Base-by-base conservation (phyloP, 75 land plant genomes). In the Chamaecyparis obtusa region DNA sequence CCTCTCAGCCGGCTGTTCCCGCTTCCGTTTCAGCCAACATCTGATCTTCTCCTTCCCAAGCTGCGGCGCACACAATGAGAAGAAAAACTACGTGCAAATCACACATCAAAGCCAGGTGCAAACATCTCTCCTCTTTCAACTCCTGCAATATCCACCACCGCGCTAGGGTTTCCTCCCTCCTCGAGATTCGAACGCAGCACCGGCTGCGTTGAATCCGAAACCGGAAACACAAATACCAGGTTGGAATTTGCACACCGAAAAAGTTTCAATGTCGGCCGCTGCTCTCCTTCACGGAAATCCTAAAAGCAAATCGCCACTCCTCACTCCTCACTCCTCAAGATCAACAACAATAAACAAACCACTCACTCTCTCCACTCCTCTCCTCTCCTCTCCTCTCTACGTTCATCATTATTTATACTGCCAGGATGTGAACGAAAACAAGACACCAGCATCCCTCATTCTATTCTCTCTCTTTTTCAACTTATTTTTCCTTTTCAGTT, bases 1-100 rank as follows among this genome's bases (percentile, higher is more conserved):
- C 83, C 83, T 41, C 46, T 81, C 11, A 81, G 83, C 83, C 33
- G 83, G 83, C 83, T 46, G 83, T 46, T 81, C 83, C 54, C 83
- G 83, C 83, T 24, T 81, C 49, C 54, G 48, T 43, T 43, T 43
- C 49, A 27, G 30, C 13, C 43, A 41, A 78, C 43, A 78, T 21
- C 24, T 36, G 48, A 39, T 7, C 21, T 24, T 21, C 17, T 67
- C 24, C 71, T 67, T 21, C 71, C 24, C 30, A 6, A 67, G 71
- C 11, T 49, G 51, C 51, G 9, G 51, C 13, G 51, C 75, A 13
- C 75, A 13, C 76, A 74, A 74, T 33, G 13, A 32, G 11, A 32
- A 74, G 33, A 67, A 13, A 4, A 72, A 72, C 10, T 30, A 32
- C 35, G 76, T 72, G 32, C 11, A 2, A 32, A 32, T 1, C 76